Conservation (phyloP, 495 filamentous ascomycete species). For the Penicillium maclennaniae region DNA sequence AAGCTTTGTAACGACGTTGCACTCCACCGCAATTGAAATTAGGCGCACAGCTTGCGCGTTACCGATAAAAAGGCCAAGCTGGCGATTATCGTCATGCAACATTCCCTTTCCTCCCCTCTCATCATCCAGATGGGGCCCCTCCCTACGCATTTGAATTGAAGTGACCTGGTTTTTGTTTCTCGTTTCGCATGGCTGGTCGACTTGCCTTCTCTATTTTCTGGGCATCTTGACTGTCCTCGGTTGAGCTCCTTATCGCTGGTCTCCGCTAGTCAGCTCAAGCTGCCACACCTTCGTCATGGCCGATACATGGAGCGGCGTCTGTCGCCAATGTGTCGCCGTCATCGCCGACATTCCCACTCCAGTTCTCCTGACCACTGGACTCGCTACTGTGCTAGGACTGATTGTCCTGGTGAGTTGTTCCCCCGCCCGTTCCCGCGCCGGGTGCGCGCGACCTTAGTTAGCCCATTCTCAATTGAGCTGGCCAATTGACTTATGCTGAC, state of each 20-base stretch:
- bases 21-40: conserved; percentile 14
- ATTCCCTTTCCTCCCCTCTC: conserved; percentile 8
- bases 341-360: conserved; percentile 28
- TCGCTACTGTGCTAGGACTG: conserved; percentile 30
- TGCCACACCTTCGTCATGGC: conserved; percentile 26
- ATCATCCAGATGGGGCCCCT: conserved; percentile 10
- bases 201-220: conserved; percentile 22
- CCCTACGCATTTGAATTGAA: conserved; percentile 2
- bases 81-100: conserved; percentile 30
- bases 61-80: conserved; percentile 42
- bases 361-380: conserved; percentile 27
- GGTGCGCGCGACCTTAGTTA: neutral
- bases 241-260: conserved; percentile 10
- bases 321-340: conserved; percentile 32
- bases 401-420: conserved; percentile 36
- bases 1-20: neutral
- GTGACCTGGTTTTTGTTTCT: conserved; percentile 6
- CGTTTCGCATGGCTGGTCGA: conserved; percentile 35
- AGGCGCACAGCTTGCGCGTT: conserved; percentile 22
- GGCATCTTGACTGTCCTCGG: conserved; percentile 21
- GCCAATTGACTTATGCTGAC: conserved; percentile 7
- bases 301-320: conserved; percentile 29
- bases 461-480: neutral
- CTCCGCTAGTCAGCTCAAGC: conserved; percentile 3
- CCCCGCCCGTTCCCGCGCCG: conserved; percentile 1